Base-by-base conservation (phyloP, 441 rosid genomes). In the Isatis lusitanica region DNA sequence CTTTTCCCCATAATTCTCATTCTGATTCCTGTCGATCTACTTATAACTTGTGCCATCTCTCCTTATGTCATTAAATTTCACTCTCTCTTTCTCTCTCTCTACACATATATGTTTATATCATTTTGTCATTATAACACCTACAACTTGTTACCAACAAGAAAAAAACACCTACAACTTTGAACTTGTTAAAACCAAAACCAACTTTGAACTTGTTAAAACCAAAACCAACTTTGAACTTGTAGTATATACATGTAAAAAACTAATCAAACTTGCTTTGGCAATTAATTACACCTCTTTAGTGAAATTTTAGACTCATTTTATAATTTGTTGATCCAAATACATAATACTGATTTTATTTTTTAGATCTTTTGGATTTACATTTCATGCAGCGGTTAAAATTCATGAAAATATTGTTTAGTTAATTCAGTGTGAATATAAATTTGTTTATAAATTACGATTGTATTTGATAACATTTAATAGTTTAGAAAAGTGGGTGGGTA, bases 401-500 rank as follows among this genome's bases (percentile, higher is more conserved):
- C 35, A 42, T 21, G 4, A 35, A 33, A 33, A 4, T 3, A 62
- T 4, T 1, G 50, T 33, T 33, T 48, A 65, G 33, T 42, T n/a
- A n/a, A 6, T 8, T 9, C 26, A 21, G 13, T 24, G 42, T 52
- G 46, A 62, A 31, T 52, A 6, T 64, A 9, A 13, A 31, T 40
- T 63, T 21, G 57, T 55, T 73, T 44, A 57, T 47, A 47, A 65
- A 63, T 52, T 39, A 39, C 24, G 24, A 21, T 1, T 21, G 56
- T 43, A 21, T 15, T 47, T 47, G 57, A 43, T 50, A 61, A 21
- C 71, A 63, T 53, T 69, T 43, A 75, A 46, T 69, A 46, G 46
- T 63, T 43, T 30, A 2, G 71, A 63, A 16, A 66, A 68, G 74
- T 69, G 46, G 74, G 79, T 76, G 75, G 75, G 75, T 69, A 36